Base-by-base conservation (phyloP, 78 protist species). In the Carpediemonas membranifera region DNA sequence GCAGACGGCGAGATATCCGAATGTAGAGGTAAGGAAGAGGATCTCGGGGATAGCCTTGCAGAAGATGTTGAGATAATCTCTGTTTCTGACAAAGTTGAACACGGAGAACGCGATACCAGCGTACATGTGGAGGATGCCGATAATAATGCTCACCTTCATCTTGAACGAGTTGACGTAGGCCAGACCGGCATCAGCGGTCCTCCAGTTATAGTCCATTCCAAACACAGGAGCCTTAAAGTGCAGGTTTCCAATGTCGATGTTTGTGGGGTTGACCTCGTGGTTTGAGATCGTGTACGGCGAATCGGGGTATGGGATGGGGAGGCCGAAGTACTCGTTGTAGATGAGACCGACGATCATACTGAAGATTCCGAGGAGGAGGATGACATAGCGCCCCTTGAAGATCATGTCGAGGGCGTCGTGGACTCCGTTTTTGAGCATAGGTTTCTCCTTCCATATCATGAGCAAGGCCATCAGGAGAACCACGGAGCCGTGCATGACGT, bases 41-140 rank as follows among this genome's bases (percentile, higher is more conserved):
- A 92, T 25, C 84, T 91, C 88, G 66, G 98, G 98, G 59, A 78
- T 50, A 41, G 3, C 59, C 57, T 78, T 82, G 62, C 71, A 55
- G 68, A 71, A 63, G 33, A 93, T 58, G 47, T 85, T 55, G 52
- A 76, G 24, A 19, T 0, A 16, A 61, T 70, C 57, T 28, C 41
- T 39, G 75, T 63, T 82, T 71, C 90, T 72, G 44, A 90, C 53
- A 60, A 73, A 64, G 79, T 96, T 94, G 65, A 78, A 51, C 24
- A 79, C 34, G 33, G 69, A 34, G 58, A 95, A 83, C 62, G 74
- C 0, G 35, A 95, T 63, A 30, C 98, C 98, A 30, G 89, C 35
- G 39, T 67, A 0, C 99, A 96, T 95, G 19, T 90, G 98, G 41
- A 67, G 16, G 43, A 97, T 92, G 34, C 99, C 99, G 34, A 90